A percentile compares a stretch with the other conserved stretches of the same genome.
Conservation (phyloP, 192 early-diverging fungal species). For the Umbelopsis isabellina region DNA sequence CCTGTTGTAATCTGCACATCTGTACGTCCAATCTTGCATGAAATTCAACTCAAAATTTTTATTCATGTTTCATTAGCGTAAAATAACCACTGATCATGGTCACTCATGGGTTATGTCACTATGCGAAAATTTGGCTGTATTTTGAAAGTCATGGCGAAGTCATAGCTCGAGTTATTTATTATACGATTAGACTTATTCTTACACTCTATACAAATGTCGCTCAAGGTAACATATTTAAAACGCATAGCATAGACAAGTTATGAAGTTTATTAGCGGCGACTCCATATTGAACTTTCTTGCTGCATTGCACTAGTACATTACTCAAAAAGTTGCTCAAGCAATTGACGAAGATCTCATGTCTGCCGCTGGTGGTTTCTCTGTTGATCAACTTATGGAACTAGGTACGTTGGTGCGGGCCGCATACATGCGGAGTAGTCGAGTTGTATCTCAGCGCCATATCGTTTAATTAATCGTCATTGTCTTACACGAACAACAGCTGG, state of each 20-base stretch:
- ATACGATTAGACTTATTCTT: neutral
- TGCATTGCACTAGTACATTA: conserved; percentile 46
- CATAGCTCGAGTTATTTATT: neutral
- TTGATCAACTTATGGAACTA: conserved; percentile 85
- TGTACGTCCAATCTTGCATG: neutral
- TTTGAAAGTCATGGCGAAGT: neutral
- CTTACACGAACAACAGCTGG: conserved; percentile 65
- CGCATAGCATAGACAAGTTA: too few species aligned
- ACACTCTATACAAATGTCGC: conserved; percentile 9
- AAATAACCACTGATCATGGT: neutral
- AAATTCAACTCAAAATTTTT: neutral
- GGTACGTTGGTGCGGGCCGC: conserved; percentile 35
- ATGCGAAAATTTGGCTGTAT: neutral
- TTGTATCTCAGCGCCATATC: conserved; percentile 18
- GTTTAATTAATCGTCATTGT: conserved; percentile 13
- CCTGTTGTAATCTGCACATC: neutral
- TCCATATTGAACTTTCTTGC: too few species aligned
- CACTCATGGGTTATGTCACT: neutral
- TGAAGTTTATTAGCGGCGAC: too few species aligned
- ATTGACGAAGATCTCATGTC: conserved; percentile 90
- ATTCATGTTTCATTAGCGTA: too few species aligned
- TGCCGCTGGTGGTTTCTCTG: conserved; percentile 72
- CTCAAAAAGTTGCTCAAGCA: conserved; percentile 67
- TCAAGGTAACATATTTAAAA: neutral
- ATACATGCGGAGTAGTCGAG: neutral